These are phyloP conservation scores for Vitis rupestris DNA, from an alignment of 164 flowering plant genomes.

Conservation along the genomic window DNA sequence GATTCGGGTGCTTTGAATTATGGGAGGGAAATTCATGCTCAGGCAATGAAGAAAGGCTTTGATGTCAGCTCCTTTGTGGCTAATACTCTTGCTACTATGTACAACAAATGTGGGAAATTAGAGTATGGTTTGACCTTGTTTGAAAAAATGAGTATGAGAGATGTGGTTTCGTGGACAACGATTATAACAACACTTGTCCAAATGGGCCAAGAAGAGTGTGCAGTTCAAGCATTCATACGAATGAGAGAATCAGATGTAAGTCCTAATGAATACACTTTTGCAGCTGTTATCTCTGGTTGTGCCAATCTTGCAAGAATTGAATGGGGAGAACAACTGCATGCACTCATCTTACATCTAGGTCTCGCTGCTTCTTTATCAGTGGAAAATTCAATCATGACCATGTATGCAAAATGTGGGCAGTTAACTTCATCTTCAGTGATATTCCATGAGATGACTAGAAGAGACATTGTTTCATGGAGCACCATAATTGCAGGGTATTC, in stretches of 20 bases:
- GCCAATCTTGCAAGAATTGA: slow-evolving; percentile 43
- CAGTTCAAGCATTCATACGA: slow-evolving; percentile 40
- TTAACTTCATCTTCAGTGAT: slow-evolving; percentile 38
- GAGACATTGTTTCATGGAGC: slow-evolving; percentile 81
- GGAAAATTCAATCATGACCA: slow-evolving; percentile 64
- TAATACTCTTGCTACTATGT: slow-evolving; percentile 73
- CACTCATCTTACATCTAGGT: slow-evolving; percentile 41
- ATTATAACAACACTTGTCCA: slow-evolving; percentile 52
- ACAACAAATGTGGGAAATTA: slow-evolving; percentile 70
- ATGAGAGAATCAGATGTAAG: slow-evolving; percentile 52
- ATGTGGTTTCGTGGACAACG: slow-evolving; percentile 83
- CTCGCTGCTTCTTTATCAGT: slow-evolving; percentile 51
- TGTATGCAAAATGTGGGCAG: slow-evolving; percentile 80
- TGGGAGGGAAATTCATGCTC: slow-evolving; percentile 71
- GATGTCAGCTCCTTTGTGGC: slow-evolving; percentile 55
- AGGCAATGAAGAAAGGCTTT: slow-evolving; percentile 54
- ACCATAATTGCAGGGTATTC: slow-evolving; percentile 67
- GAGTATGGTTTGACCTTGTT: slow-evolving; percentile 64
- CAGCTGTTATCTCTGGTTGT: slow-evolving; percentile 64
- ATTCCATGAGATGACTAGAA: slow-evolving; percentile 42
- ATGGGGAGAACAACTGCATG: slow-evolving; percentile 77
- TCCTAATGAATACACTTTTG: slow-evolving; percentile 82
- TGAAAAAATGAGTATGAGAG: slow-evolving; percentile 47
- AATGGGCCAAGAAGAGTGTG: slow-evolving; percentile 49
- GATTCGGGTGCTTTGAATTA: slow-evolving; percentile 37